Base-by-base conservation (phyloP, 2,329 filamentous ascomycete species). In the Blastomyces parvus region DNA sequence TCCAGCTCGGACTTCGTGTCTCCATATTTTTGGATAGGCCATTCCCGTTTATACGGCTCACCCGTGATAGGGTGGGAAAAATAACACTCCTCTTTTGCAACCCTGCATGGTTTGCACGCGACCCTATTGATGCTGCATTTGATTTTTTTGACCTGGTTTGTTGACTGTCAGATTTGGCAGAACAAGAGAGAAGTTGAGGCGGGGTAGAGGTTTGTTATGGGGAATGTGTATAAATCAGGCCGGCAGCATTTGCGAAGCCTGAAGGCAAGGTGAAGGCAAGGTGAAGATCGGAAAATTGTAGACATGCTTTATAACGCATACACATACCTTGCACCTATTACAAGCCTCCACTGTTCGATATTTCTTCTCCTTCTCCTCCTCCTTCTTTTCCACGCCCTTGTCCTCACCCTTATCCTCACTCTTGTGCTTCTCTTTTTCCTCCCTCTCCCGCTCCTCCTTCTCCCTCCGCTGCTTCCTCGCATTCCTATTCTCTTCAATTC, bases 271-370 rank as follows among this genome's bases (percentile, higher is more conserved):
- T n/a, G n/a, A 5, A 25, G n/a, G 25, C 14, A n/a, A 5, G 11
- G 40, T 38, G 9, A 40, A 44, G 53, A 9, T 22, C 14, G 19
- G 19, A 9, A 40, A 53, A 22, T 9, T 30, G 25, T 7, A 25
- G 14, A 40, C 44, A n/a, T 8, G 36, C 25, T 33, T 0, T 22
- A 40, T 25, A 3, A 42, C 22, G 63, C 67, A 65, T 66, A 72
- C 22, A 63, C 67, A 65, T 66, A 72, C 71, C 66, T 70, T 71
- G 64, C 71, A 73, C 42, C 68, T 66, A 63, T 72, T 69, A 67
- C 71, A 73, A 22, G 71, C 70, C 44, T 71, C 55, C 6, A 42
- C 8, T 38, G 36, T 42, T 25, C 55, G 67, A n/a, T 60, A 65
- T 14, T 68, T 67, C 17, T 68, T 65, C 17, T 64, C 66, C 65